Evolutionary conservation across 2,329 filamentous ascomycete genomes (phyloP).

Genomic region (Cytospora schulzeri): DNA sequence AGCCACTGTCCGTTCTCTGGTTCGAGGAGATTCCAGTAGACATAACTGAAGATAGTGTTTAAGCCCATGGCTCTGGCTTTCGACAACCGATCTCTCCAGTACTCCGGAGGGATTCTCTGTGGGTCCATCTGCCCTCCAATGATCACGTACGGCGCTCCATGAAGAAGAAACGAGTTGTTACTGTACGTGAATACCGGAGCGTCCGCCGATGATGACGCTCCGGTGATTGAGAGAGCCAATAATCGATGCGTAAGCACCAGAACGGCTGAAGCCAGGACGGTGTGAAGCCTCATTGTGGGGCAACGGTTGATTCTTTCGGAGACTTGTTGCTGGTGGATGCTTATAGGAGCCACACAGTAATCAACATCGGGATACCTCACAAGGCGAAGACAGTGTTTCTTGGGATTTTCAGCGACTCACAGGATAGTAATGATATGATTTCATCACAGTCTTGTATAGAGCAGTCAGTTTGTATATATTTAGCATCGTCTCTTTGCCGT

Average conservation of each 20-base stretch:
- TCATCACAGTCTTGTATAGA: neutral
- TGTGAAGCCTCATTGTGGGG: conserved; percentile 6
- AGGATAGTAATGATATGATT: neutral
- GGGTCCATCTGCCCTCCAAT: conserved; percentile 55
- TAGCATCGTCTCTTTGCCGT: neutral
- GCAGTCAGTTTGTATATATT: neutral
- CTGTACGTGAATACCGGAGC: conserved; percentile 43
- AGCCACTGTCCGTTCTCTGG: conserved; percentile 43
- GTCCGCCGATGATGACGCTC: conserved; percentile 1
- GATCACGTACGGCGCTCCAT: conserved; percentile 45
- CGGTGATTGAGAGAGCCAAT: neutral
- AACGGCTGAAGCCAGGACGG: neutral
- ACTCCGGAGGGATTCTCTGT: conserved; percentile 49
- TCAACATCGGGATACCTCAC: neutral
- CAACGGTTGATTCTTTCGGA: too few species aligned
- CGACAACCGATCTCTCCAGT: conserved; percentile 48
- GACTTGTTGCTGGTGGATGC: neutral
- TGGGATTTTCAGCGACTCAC: neutral
- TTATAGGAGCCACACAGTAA: neutral
- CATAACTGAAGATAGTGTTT: conserved; percentile 53
- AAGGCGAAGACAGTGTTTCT: neutral
- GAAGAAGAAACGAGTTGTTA: conserved; percentile 41
- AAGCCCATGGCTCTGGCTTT: conserved; percentile 51
- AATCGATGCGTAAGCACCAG: neutral
- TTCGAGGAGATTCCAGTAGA: conserved; percentile 54